Percentiles rank a stretch among this genome's conserved stretches.
Conservation (phyloP, 2,329 filamentous ascomycete species). For the Fusarium sp. region DNA sequence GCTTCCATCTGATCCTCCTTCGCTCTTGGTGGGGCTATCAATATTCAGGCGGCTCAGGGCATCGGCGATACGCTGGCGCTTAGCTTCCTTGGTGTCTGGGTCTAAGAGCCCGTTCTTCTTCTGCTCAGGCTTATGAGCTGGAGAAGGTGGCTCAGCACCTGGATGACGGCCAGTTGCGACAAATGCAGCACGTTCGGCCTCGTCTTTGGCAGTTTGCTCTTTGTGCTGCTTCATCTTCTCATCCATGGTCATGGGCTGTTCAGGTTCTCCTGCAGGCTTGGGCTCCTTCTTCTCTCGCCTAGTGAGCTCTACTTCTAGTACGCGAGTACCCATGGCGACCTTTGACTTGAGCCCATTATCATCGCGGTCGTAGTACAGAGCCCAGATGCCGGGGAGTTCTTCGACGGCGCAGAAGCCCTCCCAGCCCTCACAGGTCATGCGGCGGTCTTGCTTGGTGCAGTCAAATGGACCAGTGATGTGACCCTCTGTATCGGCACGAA, state of each 20-base stretch:
- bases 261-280: constrained; percentile 35
- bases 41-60: constrained; percentile 33
- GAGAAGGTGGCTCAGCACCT: constrained; percentile 17
- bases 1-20: constrained; percentile 21
- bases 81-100: constrained; percentile 25
- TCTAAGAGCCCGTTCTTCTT: constrained; percentile 4
- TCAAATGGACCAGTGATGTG: constrained; percentile 60
- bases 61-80: constrained; percentile 33
- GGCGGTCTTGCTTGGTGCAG: constrained; percentile 61
- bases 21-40: constrained; percentile 16
- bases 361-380: constrained; percentile 58
- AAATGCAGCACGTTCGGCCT: constrained; percentile 36
- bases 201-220: constrained; percentile 30
- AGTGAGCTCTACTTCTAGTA: constrained; percentile 64
- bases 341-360: constrained; percentile 56
- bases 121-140: background rate
- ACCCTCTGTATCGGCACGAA: constrained; percentile 52
- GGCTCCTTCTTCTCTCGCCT: constrained; percentile 57
- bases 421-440: constrained; percentile 59
- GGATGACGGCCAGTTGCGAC: constrained; percentile 29
- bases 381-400: constrained; percentile 54
- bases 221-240: constrained; percentile 45
- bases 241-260: constrained; percentile 36
- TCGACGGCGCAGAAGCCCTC: constrained; percentile 60
- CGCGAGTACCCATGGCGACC: constrained; percentile 56